Evolutionary conservation across 352 stramenopile genomes (phyloP).

Genomic region (Pythium brassicae): DNA sequence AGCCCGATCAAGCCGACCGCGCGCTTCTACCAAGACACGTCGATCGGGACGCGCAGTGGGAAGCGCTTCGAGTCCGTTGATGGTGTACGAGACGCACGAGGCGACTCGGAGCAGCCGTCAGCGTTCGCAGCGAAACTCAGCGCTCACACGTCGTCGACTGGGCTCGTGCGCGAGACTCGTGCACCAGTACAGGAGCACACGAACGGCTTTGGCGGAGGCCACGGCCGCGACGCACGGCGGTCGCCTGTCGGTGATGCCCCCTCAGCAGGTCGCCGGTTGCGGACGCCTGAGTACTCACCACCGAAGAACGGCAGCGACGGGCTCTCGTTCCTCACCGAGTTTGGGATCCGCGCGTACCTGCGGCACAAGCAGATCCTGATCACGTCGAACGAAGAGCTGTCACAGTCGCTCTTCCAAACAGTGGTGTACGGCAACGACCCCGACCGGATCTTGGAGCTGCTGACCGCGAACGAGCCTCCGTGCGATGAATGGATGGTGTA

Average conservation of each 20-base stretch:
- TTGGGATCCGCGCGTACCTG: conserved; percentile 38
- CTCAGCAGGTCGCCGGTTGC: neutral
- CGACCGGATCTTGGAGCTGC: conserved; percentile 35
- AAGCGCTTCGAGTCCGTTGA: neutral
- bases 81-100: neutral
- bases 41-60: neutral
- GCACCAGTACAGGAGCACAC: neutral
- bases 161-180: neutral
- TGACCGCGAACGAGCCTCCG: conserved; percentile 30
- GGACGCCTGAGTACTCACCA: conserved; percentile 9
- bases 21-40: neutral
- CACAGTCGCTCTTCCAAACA: conserved; percentile 30
- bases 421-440: conserved; percentile 30
- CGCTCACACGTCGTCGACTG: neutral
- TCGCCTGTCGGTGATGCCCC: neutral
- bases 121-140: neutral
- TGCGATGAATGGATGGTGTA: conserved; percentile 42
- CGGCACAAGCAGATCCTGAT: conserved; percentile 29
- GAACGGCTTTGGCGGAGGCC: neutral
- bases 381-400: conserved; percentile 23
- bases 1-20: neutral
- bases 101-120: neutral
- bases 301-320: conserved; percentile 9
- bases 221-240: neutral
- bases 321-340: conserved; percentile 26